Evolutionary conservation across 805 yeast species (phyloP).

Genomic region (Wickerhamiella kazuoi): DNA sequence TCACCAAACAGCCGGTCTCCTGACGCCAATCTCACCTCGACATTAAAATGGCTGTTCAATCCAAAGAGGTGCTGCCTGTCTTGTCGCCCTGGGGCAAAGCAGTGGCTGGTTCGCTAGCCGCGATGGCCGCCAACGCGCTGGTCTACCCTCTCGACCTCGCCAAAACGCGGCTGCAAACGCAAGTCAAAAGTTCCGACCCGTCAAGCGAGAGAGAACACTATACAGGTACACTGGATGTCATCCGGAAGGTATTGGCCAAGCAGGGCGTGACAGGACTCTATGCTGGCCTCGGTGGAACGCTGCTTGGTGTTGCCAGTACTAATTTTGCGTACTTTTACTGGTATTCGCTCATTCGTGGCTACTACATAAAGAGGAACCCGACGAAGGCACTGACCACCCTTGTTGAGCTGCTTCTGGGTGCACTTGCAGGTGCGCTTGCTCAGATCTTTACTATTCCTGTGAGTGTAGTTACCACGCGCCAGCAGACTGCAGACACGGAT

Average conservation of each 20-base stretch:
- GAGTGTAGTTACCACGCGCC: constrained; percentile 49
- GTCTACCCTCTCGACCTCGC: constrained; percentile 71
- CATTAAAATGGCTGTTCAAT: constrained; percentile 4
- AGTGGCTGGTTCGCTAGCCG: constrained; percentile 65
- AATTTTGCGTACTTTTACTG: constrained; percentile 75
- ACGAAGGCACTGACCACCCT: constrained; percentile 29
- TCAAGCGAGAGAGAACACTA: constrained; percentile 22
- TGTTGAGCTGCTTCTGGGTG: constrained; percentile 56
- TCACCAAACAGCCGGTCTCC: background rate
- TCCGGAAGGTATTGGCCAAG: constrained; percentile 33
- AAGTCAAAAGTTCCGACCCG: constrained; percentile 18
- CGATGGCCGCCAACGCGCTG: constrained; percentile 57
- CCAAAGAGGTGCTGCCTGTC: constrained; percentile 4
- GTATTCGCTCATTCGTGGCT: constrained; percentile 55
- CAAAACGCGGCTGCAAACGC: constrained; percentile 63
- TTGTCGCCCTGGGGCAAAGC: constrained; percentile 59
- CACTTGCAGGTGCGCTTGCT: constrained; percentile 66
- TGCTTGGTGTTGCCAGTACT: constrained; percentile 56
- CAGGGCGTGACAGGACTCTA: constrained; percentile 56
- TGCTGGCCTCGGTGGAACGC: constrained; percentile 49
- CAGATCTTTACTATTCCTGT: constrained; percentile 72
- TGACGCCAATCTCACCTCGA: background rate
- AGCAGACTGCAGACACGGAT: constrained; percentile 22
- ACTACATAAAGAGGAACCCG: constrained; percentile 30
- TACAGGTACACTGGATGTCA: constrained; percentile 43